Conservation (phyloP, 495 filamentous ascomycete genomes). For the Podospora didyma region DNA sequence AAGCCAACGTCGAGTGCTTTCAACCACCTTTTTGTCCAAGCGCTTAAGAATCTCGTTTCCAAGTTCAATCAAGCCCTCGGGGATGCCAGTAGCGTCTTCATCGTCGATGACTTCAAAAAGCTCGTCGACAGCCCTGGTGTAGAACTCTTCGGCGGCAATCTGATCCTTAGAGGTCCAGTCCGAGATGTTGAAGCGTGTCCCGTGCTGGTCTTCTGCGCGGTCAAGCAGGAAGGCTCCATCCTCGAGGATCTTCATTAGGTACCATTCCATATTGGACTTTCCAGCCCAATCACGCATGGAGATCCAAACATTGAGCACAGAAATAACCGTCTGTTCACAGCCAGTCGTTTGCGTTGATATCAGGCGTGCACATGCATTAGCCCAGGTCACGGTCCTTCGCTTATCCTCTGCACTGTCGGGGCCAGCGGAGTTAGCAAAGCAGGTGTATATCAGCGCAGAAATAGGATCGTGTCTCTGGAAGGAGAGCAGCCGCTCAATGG, state of each 20-base stretch:
- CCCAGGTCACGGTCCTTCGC: constrained; percentile 77
- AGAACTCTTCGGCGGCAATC: constrained; percentile 85
- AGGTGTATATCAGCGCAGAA: constrained; percentile 79
- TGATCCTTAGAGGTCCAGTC: constrained; percentile 62
- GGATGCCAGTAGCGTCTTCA: constrained; percentile 74
- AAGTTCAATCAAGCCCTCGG: constrained; percentile 75
- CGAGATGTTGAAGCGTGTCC: constrained; percentile 61
- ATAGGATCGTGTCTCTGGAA: constrained; percentile 87
- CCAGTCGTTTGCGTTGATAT: constrained; percentile 50
- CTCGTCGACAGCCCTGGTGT: constrained; percentile 71
- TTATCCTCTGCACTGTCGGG: constrained; percentile 73
- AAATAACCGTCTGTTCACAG: constrained; percentile 61
- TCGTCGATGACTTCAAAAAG: constrained; percentile 86
- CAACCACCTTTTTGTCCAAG: constrained; percentile 66
- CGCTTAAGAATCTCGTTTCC: constrained; percentile 77
- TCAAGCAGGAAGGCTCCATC: constrained; percentile 89
- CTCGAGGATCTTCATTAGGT: constrained; percentile 88
- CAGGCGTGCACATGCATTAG: constrained; percentile 78
- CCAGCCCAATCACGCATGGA: constrained; percentile 85
- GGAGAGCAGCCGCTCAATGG: constrained; percentile 68
- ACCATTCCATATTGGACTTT: constrained; percentile 83
- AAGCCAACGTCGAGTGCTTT: constrained; percentile 71
- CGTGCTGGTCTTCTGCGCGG: constrained; percentile 63
- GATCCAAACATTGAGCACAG: constrained; percentile 79
- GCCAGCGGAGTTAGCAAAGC: constrained; percentile 80